Evolutionary conservation across 805 yeast genomes (phyloP).

Genomic region (Teunomyces funiuensis): DNA sequence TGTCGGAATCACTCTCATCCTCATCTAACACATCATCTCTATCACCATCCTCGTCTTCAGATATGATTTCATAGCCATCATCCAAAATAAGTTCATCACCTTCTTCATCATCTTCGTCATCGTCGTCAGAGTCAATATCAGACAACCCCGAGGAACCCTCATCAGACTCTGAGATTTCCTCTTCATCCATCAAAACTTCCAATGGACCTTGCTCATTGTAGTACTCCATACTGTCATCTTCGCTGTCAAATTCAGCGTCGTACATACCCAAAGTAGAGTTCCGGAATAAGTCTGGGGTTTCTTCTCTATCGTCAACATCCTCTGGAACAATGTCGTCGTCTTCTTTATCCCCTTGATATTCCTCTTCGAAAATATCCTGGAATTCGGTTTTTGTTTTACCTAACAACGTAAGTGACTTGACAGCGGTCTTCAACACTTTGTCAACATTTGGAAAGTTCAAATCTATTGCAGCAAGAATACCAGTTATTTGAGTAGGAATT

Average conservation of each 20-base stretch:
- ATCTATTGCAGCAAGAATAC: constrained; percentile 64
- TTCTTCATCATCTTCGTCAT: constrained; percentile 23
- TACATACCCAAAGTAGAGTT: constrained; percentile 95
- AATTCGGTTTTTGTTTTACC: constrained; percentile 57
- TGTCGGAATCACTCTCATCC: constrained; percentile 23
- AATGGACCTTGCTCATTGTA: constrained; percentile 34
- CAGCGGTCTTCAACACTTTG: constrained; percentile 54
- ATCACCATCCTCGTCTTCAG: constrained; percentile 40
- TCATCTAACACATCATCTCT: constrained; percentile 40
- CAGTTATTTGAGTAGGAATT: constrained; percentile 56
- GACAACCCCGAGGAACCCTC: constrained; percentile 23
- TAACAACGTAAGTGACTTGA: constrained; percentile 57
- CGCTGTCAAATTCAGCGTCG: constrained; percentile 73
- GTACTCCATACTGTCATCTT: constrained; percentile 51
- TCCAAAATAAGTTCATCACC: constrained; percentile 11
- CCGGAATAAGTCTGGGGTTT: constrained; percentile 77
- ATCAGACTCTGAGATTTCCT: constrained; percentile 27
- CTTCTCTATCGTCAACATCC: constrained; percentile 66
- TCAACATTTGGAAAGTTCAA: constrained; percentile 69
- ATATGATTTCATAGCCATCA: constrained; percentile 14
- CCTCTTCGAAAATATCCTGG: constrained; percentile 56
- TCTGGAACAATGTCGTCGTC: constrained; percentile 34
- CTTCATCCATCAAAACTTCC: constrained; percentile 41
- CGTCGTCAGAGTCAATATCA: constrained; percentile 28
- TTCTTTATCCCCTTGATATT: constrained; percentile 51